Conservation (phyloP, 2,329 filamentous ascomycete species). For the Fusarium anguioides region DNA sequence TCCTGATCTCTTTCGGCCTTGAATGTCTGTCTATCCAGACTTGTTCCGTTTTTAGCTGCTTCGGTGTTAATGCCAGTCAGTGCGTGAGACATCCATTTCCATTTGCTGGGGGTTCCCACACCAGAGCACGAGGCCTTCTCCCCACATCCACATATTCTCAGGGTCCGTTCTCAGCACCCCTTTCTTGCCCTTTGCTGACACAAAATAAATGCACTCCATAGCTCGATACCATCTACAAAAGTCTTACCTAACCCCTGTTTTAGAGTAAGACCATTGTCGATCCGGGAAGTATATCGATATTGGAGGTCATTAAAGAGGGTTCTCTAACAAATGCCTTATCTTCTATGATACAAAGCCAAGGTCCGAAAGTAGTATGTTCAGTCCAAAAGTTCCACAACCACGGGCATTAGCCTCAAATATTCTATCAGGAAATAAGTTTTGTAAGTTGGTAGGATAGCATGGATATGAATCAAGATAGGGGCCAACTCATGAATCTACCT, state of each 20-base stretch:
- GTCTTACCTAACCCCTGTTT: too few relatives aligned
- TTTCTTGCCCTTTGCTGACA: slow-evolving; percentile 15
- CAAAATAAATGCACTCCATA: neutral
- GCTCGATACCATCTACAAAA: neutral
- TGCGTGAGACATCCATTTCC: slow-evolving; percentile 29
- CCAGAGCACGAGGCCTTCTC: slow-evolving; percentile 18
- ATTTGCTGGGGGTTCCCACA: slow-evolving; percentile 27
- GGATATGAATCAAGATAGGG: neutral
- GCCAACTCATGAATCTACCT: neutral
- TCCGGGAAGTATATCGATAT: neutral
- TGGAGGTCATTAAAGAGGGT: neutral
- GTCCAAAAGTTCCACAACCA: neutral
- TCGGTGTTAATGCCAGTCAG: slow-evolving; percentile 39
- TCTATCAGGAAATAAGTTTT: neutral
- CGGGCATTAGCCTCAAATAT: neutral
- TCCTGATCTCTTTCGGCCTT: slow-evolving; percentile 5
- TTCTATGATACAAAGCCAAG: neutral
- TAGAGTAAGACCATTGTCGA: neutral
- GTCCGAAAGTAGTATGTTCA: neutral
- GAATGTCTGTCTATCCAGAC: neutral
- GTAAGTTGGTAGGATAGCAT: neutral
- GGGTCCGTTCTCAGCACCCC: slow-evolving; percentile 16
- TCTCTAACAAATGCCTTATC: neutral
- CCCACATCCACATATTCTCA: slow-evolving; percentile 19
- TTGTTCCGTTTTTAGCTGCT: slow-evolving; percentile 30